Evolutionary conservation across 768 basidiomycete species (phyloP), one percentile per base, ranked within the genome.

Genomic region (Cystobasidium onofrii): DNA sequence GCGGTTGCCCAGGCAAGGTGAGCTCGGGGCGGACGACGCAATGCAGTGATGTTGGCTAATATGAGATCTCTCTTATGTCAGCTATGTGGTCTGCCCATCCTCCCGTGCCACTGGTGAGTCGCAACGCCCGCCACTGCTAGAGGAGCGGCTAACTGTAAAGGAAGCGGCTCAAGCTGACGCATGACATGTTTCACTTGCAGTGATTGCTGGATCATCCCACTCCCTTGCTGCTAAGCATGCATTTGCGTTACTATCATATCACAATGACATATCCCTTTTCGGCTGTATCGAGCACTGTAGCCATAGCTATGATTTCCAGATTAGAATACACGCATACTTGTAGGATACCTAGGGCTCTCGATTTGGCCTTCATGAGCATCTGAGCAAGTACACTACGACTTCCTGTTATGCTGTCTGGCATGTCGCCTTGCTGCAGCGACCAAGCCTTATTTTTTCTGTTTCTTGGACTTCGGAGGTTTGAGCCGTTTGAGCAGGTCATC

Each of bases 131-230:
- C 46, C 46, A 50, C 46, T 3, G 46, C n/a, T n/a, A n/a, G n/a
- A n/a, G 18, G 15, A 50, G 20, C 46, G 3, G 20, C n/a, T 20
- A 39, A 15, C 15, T 15, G 6, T 6, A 6, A 39, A 39, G 39
- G 15, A 39, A 39, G 39, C 18, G 10, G 20, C n/a, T 50, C 4
- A 20, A 17, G 4, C 46, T 50, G 46, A 50, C 18, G 36, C 57
- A 31, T 57, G n/a, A 25, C 23, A 18, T 61, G 4, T 27, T 25
- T 61, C 18, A 23, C 15, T 50, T 20, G 46, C 46, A 50, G 63
- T 23, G 63, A 67, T n/a, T 39, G 34, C 65, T 67, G 65, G 33
- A 67, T 67, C 65, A 67, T 67, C 31, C 65, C 65, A 12, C 34
- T 67, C 25, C 65, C 65, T 9, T 64, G 63, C 33, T 64, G 63